Conservation (phyloP, 148 eudicot species). For the Hydrangea macrophylla region DNA sequence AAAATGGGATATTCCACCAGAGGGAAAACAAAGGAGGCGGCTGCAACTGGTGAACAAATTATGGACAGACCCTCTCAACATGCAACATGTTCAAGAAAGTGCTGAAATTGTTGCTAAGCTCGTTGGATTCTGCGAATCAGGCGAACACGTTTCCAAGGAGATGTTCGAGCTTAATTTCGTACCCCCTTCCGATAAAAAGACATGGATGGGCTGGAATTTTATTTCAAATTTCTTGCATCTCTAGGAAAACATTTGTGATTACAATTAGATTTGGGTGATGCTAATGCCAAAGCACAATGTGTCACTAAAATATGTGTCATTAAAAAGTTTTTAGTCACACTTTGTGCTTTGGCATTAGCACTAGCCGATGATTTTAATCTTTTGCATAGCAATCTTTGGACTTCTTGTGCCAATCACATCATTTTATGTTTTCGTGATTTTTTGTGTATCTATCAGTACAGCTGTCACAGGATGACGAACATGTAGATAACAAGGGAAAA, state of each 20-base stretch:
- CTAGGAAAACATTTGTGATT: slow-evolving; percentile 23
- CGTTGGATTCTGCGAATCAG: slow-evolving; percentile 86
- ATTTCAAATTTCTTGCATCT: slow-evolving; percentile 84
- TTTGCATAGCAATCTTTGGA: no score
- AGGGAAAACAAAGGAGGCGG: slow-evolving; percentile 79
- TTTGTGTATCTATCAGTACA: no score
- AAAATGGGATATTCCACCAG: slow-evolving; percentile 92
- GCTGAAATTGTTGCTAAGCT: slow-evolving; percentile 93
- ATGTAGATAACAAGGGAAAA: no score
- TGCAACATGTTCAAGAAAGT: slow-evolving; percentile 85
- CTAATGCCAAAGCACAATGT: no score
- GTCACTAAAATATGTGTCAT: no score
- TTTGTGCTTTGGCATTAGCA: no score
- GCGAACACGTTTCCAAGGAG: slow-evolving; percentile 72
- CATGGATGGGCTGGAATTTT: slow-evolving; percentile 97
- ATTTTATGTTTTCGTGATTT: no score
- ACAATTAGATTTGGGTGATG: no score
- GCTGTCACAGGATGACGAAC: no score
- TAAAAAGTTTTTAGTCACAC: no score
- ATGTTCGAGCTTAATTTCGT: slow-evolving; percentile 90
- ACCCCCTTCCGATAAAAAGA: slow-evolving; percentile 70
- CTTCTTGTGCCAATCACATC: no score
- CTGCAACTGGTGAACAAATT: slow-evolving; percentile 81
- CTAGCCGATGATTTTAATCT: no score
- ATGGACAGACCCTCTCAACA: slow-evolving; percentile 90